Conservation (phyloP, 2,329 filamentous ascomycete species). For the Ophiostoma triangulosporum region DNA sequence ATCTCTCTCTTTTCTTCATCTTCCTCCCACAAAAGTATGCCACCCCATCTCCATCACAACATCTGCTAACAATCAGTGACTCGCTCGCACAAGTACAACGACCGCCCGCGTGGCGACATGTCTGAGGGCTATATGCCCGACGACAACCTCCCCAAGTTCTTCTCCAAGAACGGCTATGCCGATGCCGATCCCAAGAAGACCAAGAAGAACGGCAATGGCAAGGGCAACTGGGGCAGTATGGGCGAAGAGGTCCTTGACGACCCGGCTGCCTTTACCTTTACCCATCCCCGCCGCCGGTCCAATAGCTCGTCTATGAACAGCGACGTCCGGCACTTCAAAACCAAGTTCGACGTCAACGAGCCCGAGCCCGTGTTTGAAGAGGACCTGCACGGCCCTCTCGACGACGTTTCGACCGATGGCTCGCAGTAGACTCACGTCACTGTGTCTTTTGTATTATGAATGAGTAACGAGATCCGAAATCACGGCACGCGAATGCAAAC, state of each 20-base stretch:
- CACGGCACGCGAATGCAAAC: slow-evolving; percentile 11
- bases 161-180: slow-evolving; percentile 71
- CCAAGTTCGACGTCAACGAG: slow-evolving; percentile 90
- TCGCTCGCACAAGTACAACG: slow-evolving; percentile 90
- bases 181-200: slow-evolving; percentile 81
- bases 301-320: slow-evolving; percentile 62
- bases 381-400: slow-evolving; percentile 51
- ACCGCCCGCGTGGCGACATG: slow-evolving; percentile 74
- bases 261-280: slow-evolving; percentile 56
- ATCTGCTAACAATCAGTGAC: slow-evolving; percentile 52
- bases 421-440: too few relatives aligned
- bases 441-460: too few relatives aligned
- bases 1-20: too few relatives aligned
- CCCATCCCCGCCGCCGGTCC: slow-evolving; percentile 84
- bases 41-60: slow-evolving; percentile 3
- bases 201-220: slow-evolving; percentile 92
- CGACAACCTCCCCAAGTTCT: slow-evolving; percentile 78
- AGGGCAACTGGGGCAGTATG: slow-evolving; percentile 81
- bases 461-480: background rate
- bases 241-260: slow-evolving; percentile 78
- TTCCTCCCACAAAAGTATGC: background rate
- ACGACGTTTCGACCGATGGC: slow-evolving; percentile 44
- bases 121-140: slow-evolving; percentile 52
- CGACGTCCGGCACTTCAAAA: slow-evolving; percentile 70
- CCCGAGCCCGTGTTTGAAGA: slow-evolving; percentile 88